Percentiles rank a stretch among this genome's conserved stretches.
phyloP scores from a whole-genome alignment of 2,329 filamentous ascomycete species.

The Graphiopsis chlorocephala region DNA sequence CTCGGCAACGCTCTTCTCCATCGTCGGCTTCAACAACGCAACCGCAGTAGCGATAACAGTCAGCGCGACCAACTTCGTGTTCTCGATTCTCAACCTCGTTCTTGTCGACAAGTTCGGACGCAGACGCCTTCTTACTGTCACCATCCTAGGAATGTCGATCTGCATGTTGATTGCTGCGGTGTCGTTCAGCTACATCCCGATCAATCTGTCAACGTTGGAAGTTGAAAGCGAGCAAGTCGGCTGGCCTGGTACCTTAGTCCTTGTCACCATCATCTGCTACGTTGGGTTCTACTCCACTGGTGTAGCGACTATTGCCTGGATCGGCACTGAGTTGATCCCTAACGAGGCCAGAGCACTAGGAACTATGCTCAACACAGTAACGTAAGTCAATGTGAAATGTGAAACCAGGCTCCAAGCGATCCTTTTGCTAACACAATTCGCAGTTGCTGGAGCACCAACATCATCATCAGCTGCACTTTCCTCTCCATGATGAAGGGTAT shows the following conservation, averaged over 20 bases:
- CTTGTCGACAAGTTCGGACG: conserved; percentile 48
- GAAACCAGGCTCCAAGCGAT: neutral
- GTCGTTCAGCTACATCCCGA: conserved; percentile 47
- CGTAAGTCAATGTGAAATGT: conserved; percentile 23
- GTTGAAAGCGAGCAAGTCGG: conserved; percentile 35
- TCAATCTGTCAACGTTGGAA: conserved; percentile 43
- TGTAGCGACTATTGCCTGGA: conserved; percentile 49
- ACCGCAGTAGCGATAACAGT: conserved; percentile 47
- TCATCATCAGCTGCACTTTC: conserved; percentile 52
- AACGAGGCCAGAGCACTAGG: conserved; percentile 51
- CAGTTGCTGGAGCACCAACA: conserved; percentile 38
- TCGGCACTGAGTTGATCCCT: conserved; percentile 48
- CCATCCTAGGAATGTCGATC: conserved; percentile 46
- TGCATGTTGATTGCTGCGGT: conserved; percentile 44
- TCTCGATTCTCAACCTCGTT: conserved; percentile 49
- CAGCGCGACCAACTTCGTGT: conserved; percentile 49
- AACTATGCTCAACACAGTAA: conserved; percentile 49
- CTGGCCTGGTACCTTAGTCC: conserved; percentile 38
- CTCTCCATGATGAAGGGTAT: conserved; percentile 51
- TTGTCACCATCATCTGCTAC: conserved; percentile 46
- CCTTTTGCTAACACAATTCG: neutral
- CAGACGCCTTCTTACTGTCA: conserved; percentile 44
- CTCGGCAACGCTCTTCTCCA: conserved; percentile 42
- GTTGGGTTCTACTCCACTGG: conserved; percentile 46
- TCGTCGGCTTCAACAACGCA: conserved; percentile 51